Base-by-base conservation (phyloP, 1,139 yeast genomes). In the Scheffersomyces lignicola region DNA sequence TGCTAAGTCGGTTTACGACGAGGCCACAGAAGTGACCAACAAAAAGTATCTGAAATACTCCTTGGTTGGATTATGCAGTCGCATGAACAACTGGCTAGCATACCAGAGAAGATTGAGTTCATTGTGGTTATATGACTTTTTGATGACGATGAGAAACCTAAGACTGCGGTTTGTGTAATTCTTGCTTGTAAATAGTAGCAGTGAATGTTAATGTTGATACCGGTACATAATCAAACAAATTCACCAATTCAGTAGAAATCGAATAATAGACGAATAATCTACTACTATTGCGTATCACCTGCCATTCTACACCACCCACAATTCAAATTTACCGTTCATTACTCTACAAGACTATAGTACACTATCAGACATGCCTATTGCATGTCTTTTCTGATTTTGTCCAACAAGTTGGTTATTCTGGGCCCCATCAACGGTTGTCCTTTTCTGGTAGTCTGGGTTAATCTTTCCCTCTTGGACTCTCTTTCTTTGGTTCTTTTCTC, bases 401-500 rank as follows among this genome's bases (percentile, higher is more conserved):
- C 95, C 36, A 90, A 67, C 29, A 90, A 65, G 47, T 80, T 77
- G 40, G 80, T 83, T 40, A 90, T 87, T 55, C 95, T 75, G 7
- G 96, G 94, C 0, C 88, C 96, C 95, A 90, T 87, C 33, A 78
- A 60, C 2, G 97, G 97, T 56, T 90, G 97, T 1, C 97, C 97
- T 5, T 69, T 58, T 43, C 69, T 69, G 1, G 96, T 89, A 40
- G 69, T 79, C 43, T 83, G 74, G 2, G 78, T 61, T 8, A 83
- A 47, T 24, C 62, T 64, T 39, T 74, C 75, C 43, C 78, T 73
- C 49, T 73, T 74, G 33, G 60, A 57, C 39, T 70, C 76, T 40
- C 69, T 49, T 37, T 59, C 57, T 38, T 45, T 41, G 32, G 54
- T 44, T 29, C 54, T 49, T 32, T 44, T 45, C 32, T 57, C 65